Percentiles rank a stretch among this genome's conserved stretches.
Evolutionary conservation across 345 rosid species (phyloP).

Genomic region (Tarenaya hassleriana): DNA sequence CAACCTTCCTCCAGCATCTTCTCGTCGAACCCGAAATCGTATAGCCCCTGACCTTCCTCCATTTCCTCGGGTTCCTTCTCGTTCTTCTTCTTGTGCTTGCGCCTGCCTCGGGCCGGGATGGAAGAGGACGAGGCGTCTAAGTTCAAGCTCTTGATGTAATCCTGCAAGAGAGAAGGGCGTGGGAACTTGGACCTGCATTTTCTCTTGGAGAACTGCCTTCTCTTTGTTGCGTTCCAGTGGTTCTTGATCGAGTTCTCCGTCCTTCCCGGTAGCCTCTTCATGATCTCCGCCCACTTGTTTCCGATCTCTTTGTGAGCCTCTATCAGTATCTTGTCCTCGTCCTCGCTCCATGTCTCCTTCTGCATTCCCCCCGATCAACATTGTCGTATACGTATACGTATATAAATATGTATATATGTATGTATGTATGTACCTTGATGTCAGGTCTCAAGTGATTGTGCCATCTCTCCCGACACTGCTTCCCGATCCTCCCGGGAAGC

Average conservation of each 20-base stretch:
- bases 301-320: constrained; percentile 73
- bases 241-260: constrained; percentile 98
- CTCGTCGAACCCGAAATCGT: constrained; percentile 55
- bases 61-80: constrained; percentile 11
- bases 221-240: constrained; percentile 97
- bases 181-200: constrained; percentile 77
- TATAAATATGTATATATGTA: too few species aligned
- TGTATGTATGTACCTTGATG: too few species aligned
- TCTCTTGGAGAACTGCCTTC: constrained; percentile 80
- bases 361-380: too few species aligned
- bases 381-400: too few species aligned
- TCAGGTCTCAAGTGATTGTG: constrained; percentile 78
- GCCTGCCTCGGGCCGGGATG: constrained; percentile 25
- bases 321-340: constrained; percentile 76
- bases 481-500: constrained; percentile 61
- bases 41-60: constrained; percentile 14
- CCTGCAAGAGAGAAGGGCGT: constrained; percentile 68
- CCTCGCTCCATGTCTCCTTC: constrained; percentile 92
- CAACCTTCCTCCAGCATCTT: constrained; percentile 52
- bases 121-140: constrained; percentile 27
- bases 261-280: constrained; percentile 86
- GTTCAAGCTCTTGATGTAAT: constrained; percentile 84
- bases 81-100: constrained; percentile 25
- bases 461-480: constrained; percentile 93
- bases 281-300: constrained; percentile 99